A percentile compares a stretch with the other conserved stretches of the same genome.
Conservation (phyloP, 106 monocot genomes). For the Dioscorea zingiberensis region DNA sequence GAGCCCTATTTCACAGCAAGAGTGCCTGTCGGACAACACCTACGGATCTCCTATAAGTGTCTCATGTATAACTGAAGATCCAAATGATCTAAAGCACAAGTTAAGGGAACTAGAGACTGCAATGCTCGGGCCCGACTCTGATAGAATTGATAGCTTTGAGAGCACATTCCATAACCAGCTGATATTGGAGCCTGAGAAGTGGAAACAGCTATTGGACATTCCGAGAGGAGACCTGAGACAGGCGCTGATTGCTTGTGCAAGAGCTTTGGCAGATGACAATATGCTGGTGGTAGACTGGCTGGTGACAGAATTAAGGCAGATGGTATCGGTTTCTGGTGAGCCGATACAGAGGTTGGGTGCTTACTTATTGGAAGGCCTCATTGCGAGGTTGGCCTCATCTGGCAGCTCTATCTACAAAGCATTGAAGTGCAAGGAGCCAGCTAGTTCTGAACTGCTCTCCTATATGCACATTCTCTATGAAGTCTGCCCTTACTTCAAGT, state of each 20-base stretch:
- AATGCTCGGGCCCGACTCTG: slow-evolving; percentile 62
- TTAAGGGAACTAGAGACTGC: slow-evolving; percentile 64
- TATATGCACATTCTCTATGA: slow-evolving; percentile 91
- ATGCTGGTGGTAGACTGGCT: slow-evolving; percentile 24
- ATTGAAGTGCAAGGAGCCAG: slow-evolving; percentile 75
- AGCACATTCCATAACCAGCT: slow-evolving; percentile 16
- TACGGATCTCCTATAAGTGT: slow-evolving; percentile 56
- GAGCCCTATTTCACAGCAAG: slow-evolving; percentile 55
- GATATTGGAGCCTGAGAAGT: slow-evolving; percentile 30
- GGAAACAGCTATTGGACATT: slow-evolving; percentile 42
- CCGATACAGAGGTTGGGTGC: slow-evolving; percentile 75
- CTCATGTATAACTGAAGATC: slow-evolving; percentile 81
- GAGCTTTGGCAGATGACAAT: slow-evolving; percentile 62
- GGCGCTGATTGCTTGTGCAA: slow-evolving; percentile 58
- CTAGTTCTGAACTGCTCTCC: slow-evolving; percentile 71
- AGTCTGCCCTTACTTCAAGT: slow-evolving; percentile 89
- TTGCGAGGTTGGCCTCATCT: slow-evolving; percentile 59
- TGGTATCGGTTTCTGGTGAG: slow-evolving; percentile 90
- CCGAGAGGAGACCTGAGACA: slow-evolving; percentile 64
- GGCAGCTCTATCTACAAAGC: slow-evolving; percentile 89
- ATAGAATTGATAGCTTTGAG: slow-evolving; percentile 30
- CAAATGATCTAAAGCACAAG: slow-evolving; percentile 54
- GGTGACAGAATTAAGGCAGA: slow-evolving; percentile 44
- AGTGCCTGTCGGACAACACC: slow-evolving; percentile 39
- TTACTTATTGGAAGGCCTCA: slow-evolving; percentile 80